Percentiles rank a stretch among this genome's conserved stretches.
Conservation (phyloP, 441 rosid genomes). For the Pelargonium cotyledonis region DNA sequence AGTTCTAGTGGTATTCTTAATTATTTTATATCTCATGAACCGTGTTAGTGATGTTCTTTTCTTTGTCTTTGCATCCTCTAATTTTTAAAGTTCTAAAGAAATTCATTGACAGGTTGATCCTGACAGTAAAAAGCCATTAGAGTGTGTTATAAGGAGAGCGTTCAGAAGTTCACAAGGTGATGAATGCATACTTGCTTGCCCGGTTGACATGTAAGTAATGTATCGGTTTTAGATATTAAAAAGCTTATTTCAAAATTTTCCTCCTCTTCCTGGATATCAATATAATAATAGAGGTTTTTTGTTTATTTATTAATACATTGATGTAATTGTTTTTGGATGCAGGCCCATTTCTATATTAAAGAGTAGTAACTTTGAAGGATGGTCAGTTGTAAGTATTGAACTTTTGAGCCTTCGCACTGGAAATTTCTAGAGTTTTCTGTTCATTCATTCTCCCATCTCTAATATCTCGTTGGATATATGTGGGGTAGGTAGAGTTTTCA, state of each 20-base stretch:
- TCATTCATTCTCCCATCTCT: no score
- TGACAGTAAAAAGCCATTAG: constrained; percentile 61
- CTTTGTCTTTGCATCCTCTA: neutral
- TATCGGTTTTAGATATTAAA: neutral
- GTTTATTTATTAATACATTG: no score
- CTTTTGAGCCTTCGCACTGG: no score
- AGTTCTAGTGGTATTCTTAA: neutral
- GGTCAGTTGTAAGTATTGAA: constrained; percentile 67
- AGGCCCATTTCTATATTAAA: constrained; percentile 94
- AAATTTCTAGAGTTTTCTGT: no score
- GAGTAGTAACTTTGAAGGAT: constrained; percentile 79
- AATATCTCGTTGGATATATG: no score
- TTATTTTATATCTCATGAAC: neutral
- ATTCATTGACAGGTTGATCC: constrained; percentile 61
- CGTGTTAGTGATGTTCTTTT: neutral
- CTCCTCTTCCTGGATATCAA: constrained; percentile 5
- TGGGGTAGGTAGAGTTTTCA: no score
- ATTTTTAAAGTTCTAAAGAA: constrained; percentile 17
- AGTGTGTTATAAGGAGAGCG: constrained; percentile 82
- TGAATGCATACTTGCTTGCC: constrained; percentile 88
- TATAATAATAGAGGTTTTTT: constrained; percentile 9
- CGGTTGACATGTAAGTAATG: constrained; percentile 78
- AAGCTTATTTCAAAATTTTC: neutral
- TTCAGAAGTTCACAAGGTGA: constrained; percentile 70
- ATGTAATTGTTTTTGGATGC: constrained; percentile 27